Percentiles rank a stretch among this genome's conserved stretches.
These are phyloP conservation scores for Pyronema domesticum DNA, from an alignment of 495 filamentous ascomycete species.

Conservation along the genomic window DNA sequence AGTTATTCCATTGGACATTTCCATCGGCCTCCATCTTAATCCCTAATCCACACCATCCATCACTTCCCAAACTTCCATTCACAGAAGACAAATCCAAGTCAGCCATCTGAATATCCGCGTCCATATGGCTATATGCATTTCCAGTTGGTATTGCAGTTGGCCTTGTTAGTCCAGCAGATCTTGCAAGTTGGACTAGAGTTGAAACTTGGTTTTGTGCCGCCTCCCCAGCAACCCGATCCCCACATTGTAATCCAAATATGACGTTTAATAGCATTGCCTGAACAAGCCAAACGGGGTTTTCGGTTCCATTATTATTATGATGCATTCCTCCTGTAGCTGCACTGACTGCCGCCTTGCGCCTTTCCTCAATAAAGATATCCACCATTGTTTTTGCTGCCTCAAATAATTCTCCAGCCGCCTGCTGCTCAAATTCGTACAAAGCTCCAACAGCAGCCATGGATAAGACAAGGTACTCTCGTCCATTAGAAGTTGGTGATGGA, in stretches of 20 bases:
- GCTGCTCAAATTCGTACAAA: conserved; percentile 73
- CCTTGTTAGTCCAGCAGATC: conserved; percentile 58
- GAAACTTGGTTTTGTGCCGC: conserved; percentile 85
- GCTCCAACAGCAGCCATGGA: conserved; percentile 95
- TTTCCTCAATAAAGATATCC: conserved; percentile 78
- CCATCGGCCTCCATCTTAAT: conserved; percentile 41
- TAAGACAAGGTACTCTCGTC: conserved; percentile 76
- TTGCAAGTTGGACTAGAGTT: conserved; percentile 75
- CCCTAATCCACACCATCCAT: conserved; percentile 30
- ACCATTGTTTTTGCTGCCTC: conserved; percentile 93
- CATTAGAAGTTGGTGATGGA: conserved; percentile 48
- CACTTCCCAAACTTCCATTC: conserved; percentile 30
- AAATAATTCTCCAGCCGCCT: conserved; percentile 69
- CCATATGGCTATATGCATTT: conserved; percentile 28
- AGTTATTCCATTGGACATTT: conserved; percentile 68
- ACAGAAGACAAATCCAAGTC: conserved; percentile 29
- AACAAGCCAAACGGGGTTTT: conserved; percentile 86
- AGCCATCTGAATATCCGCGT: conserved; percentile 29
- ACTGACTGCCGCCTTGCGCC: conserved; percentile 68
- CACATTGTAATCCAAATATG: conserved; percentile 89
- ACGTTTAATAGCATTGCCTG: conserved; percentile 96
- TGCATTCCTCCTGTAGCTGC: conserved; percentile 50
- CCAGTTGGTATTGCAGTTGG: conserved; percentile 26
- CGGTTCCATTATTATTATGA: conserved; percentile 8
- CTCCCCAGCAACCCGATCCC: conserved; percentile 74